phyloP scores from a whole-genome alignment of 225 moss, liverwort and hornwort genomes.

The Bryoerythrophyllum caledonicum region DNA sequence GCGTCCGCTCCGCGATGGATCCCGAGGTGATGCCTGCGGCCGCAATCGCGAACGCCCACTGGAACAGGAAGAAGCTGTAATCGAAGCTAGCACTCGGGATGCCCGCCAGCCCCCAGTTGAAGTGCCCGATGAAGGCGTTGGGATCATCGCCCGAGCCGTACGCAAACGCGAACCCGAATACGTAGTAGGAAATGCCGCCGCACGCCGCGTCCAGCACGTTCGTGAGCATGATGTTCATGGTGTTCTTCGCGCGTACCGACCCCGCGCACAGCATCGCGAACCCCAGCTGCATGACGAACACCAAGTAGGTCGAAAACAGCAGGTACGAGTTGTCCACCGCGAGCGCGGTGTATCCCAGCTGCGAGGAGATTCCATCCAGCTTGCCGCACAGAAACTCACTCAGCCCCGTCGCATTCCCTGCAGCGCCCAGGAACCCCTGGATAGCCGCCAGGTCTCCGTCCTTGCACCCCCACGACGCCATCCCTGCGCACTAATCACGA shows the following conservation, averaged over 20 bases:
- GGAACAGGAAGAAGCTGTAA: constrained; percentile 61
- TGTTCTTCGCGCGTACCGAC: constrained; percentile 78
- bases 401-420: constrained; percentile 33
- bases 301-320: constrained; percentile 74
- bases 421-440: constrained; percentile 36
- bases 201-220: constrained; percentile 79
- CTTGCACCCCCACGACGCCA: constrained; percentile 31
- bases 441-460: constrained; percentile 32
- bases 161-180: constrained; percentile 77
- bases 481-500: too few species aligned
- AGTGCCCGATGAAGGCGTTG: constrained; percentile 77
- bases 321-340: constrained; percentile 66
- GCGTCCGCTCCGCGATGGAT: constrained; percentile 63
- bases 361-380: constrained; percentile 32
- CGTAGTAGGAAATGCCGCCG: constrained; percentile 74
- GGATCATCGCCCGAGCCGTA: constrained; percentile 30
- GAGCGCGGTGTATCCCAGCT: constrained; percentile 27
- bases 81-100: constrained; percentile 34
- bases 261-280: constrained; percentile 87
- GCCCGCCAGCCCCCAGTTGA: constrained; percentile 37
- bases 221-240: constrained; percentile 84
- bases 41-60: constrained; percentile 72
- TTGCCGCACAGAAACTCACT: constrained; percentile 54
- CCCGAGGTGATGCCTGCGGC: constrained; percentile 70
- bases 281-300: constrained; percentile 84